Conservation (phyloP, 225 moss, liverwort and hornwort species). For the Sphagnum contortum region DNA sequence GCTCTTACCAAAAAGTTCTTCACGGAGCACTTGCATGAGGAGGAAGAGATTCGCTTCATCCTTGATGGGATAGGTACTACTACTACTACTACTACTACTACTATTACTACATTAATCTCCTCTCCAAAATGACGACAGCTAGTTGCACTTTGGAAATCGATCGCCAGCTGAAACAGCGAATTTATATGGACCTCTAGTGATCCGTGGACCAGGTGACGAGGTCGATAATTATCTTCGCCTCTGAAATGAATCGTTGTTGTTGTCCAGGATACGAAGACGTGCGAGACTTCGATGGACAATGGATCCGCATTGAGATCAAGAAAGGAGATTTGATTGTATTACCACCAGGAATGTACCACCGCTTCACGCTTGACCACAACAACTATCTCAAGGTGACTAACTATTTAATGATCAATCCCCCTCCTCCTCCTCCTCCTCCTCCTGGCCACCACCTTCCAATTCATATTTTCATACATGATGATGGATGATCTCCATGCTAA, state of each 20-base stretch:
- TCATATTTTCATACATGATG: no score
- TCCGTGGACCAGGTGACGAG: no score
- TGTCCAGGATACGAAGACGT: slow-evolving; percentile 50
- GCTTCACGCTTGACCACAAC: slow-evolving; percentile 36
- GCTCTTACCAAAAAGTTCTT: slow-evolving; percentile 48
- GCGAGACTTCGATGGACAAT: slow-evolving; percentile 43
- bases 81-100: not conserved
- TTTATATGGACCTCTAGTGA: no score
- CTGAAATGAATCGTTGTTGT: no score
- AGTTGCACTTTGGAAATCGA: no score
- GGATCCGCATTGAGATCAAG: slow-evolving; percentile 57
- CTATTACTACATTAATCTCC: not conserved
- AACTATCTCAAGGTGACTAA: slow-evolving; percentile 34
- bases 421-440: no score
- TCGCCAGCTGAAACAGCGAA: no score
- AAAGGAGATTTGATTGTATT: slow-evolving; percentile 45
- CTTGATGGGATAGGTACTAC: slow-evolving; percentile 42
- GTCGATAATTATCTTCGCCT: no score
- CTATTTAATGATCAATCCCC: no score
- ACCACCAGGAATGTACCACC: slow-evolving; percentile 67
- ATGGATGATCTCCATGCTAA: no score
- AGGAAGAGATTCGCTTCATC: slow-evolving; percentile 59
- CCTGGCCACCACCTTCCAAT: no score
- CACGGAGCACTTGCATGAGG: slow-evolving; percentile 52
- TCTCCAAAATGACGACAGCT: no score